Conservation (phyloP, 1,284 basidiomycete species). For the Tremellales sp. region DNA sequence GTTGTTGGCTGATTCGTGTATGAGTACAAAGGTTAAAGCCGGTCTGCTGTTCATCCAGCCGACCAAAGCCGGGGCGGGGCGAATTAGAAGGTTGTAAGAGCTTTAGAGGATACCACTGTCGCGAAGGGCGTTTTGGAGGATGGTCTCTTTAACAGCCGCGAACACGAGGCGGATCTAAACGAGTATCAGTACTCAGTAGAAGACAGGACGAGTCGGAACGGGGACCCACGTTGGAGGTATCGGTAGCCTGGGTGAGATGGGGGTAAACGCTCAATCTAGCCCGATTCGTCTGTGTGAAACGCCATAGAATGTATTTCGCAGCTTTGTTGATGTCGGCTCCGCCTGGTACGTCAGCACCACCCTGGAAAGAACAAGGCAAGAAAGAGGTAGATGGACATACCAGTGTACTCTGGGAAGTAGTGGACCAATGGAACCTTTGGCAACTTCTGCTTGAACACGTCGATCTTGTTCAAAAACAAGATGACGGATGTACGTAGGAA, state of each 20-base stretch:
- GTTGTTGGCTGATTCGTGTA: too few species aligned
- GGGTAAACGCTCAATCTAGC: constrained; percentile 85
- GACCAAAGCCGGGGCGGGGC: background rate
- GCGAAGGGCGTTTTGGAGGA: constrained; percentile 60
- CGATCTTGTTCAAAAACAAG: constrained; percentile 91
- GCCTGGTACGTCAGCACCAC: constrained; percentile 48
- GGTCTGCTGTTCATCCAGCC: too few species aligned
- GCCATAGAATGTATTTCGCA: constrained; percentile 95
- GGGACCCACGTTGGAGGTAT: constrained; percentile 61
- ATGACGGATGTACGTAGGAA: constrained; percentile 91
- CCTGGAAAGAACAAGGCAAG: background rate
- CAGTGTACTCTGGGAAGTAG: constrained; percentile 91
- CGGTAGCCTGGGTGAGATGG: constrained; percentile 63
- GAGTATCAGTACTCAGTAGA: constrained; percentile 3
- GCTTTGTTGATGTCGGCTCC: constrained; percentile 95
- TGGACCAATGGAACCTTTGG: constrained; percentile 79
- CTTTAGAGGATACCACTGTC: constrained; percentile 46
- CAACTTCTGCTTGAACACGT: constrained; percentile 90
- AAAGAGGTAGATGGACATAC: constrained; percentile 17
- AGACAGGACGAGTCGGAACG: background rate
- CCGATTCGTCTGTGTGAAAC: constrained; percentile 92
- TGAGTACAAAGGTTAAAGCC: too few species aligned
- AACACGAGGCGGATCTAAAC: constrained; percentile 75
- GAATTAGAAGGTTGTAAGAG: background rate
- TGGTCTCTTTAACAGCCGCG: constrained; percentile 97